A percentile compares a stretch with the other conserved stretches of the same genome.
phyloP scores from a whole-genome alignment of 331 rosid genomes.

The Prunus yedoensis region DNA sequence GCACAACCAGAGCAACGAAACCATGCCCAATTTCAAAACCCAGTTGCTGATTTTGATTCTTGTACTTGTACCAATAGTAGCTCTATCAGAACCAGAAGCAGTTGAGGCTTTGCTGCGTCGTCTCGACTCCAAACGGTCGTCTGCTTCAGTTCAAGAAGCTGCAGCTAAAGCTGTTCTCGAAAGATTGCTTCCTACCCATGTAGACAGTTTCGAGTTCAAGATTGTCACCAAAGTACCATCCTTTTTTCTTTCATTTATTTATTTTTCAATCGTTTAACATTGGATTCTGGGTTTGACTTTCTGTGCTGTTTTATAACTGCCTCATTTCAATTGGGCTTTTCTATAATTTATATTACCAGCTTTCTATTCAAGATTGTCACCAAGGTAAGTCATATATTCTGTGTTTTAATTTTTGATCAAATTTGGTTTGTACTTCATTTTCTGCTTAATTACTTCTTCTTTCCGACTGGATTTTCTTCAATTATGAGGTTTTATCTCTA shows the following conservation, averaged over 20 bases:
- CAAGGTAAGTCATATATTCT: background rate
- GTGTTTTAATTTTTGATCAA: too few relatives aligned
- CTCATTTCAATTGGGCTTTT: constrained; percentile 5
- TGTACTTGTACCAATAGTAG: constrained; percentile 28
- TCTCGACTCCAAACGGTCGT: constrained; percentile 56
- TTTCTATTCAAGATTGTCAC: background rate
- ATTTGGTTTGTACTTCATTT: background rate
- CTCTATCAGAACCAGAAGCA: constrained; percentile 49
- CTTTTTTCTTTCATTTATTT: background rate
- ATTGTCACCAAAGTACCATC: constrained; percentile 62
- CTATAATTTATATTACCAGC: background rate
- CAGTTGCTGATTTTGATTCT: constrained; percentile 42
- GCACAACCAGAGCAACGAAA: background rate
- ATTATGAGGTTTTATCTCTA: too few relatives aligned
- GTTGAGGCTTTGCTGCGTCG: constrained; percentile 60
- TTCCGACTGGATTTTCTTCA: too few relatives aligned
- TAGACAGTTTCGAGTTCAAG: constrained; percentile 58
- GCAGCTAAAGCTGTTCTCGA: constrained; percentile 61
- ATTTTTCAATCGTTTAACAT: background rate
- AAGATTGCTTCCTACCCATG: constrained; percentile 73
- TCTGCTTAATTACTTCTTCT: too few relatives aligned
- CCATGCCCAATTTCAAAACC: constrained; percentile 46
- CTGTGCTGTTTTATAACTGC: background rate
- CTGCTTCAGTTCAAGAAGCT: constrained; percentile 73
- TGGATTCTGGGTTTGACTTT: constrained; percentile 14